A percentile compares a stretch with the other conserved stretches of the same genome.
Evolutionary conservation across 768 basidiomycete genomes (phyloP).

Genomic region (Tephrocybe sp.): DNA sequence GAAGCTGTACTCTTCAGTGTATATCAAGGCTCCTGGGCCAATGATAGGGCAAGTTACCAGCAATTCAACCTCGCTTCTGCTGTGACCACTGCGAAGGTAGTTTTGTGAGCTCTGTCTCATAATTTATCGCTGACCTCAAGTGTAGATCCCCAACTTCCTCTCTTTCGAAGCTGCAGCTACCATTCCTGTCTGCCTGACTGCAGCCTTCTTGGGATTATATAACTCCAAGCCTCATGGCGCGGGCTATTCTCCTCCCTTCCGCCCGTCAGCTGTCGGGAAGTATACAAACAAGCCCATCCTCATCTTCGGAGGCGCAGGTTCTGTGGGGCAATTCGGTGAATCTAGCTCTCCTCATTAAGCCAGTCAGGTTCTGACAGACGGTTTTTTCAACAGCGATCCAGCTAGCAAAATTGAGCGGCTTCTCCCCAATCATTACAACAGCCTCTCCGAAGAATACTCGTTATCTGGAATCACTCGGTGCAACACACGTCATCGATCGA

Average conservation of each 20-base stretch:
- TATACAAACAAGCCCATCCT: conserved; percentile 19
- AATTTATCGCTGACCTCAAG: not conserved
- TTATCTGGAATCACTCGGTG: conserved; percentile 35
- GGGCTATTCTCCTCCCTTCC: conserved; percentile 15
- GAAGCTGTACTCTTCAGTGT: conserved; percentile 23
- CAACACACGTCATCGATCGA: conserved; percentile 33
- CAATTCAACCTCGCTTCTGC: conserved; percentile 29
- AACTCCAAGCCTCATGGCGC: conserved; percentile 12
- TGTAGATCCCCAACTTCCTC: conserved; percentile 38
- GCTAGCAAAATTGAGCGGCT: conserved; percentile 36
- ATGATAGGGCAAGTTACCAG: conserved; percentile 37
- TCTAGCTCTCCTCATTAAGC: not conserved
- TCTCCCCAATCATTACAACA: conserved; percentile 38
- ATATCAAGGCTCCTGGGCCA: conserved; percentile 34
- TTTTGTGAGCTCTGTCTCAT: conserved; percentile 2
- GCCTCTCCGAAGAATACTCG: conserved; percentile 25
- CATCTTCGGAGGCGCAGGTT: conserved; percentile 21
- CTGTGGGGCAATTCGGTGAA: conserved; percentile 23
- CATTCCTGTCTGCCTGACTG: conserved; percentile 40
- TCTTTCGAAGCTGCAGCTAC: conserved; percentile 44
- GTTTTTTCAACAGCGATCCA: conserved; percentile 39
- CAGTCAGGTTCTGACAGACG: not conserved
- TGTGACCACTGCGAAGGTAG: conserved; percentile 33
- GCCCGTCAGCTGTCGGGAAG: conserved; percentile 6
- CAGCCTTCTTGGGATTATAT: conserved; percentile 37